phyloP scores from a whole-genome alignment of 176 grass and related monocot species.

The Tillandsia fasciculata region DNA sequence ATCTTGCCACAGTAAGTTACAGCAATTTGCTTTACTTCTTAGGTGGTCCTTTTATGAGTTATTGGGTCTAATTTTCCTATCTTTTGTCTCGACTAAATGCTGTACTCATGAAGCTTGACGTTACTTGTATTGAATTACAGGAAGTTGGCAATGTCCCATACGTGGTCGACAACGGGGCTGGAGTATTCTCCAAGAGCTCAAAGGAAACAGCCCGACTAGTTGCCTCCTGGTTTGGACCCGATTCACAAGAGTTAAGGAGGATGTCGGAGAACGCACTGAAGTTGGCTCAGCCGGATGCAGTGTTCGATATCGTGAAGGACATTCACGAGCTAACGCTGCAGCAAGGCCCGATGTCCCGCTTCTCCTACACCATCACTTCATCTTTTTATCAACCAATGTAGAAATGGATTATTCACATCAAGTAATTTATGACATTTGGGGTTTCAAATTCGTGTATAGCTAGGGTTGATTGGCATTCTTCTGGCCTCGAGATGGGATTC shows the following conservation, averaged over 20 bases:
- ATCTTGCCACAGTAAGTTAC: not conserved
- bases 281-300: conserved; percentile 79
- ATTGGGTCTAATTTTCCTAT: not conserved
- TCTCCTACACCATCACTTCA: conserved; percentile 61
- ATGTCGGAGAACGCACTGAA: conserved; percentile 93
- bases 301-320: conserved; percentile 89
- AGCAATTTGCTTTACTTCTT: not conserved
- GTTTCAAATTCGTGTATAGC: conserved; percentile 25
- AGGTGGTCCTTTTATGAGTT: not conserved
- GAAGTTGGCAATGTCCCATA: conserved; percentile 98
- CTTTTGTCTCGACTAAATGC: not conserved
- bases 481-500: conserved; percentile 12
- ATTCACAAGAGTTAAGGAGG: conserved; percentile 57
- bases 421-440: not conserved
- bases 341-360: conserved; percentile 62
- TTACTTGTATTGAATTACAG: conserved; percentile 21
- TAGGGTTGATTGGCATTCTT: conserved; percentile 17
- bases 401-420: conserved; percentile 10
- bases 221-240: conserved; percentile 62
- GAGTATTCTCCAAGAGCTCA: conserved; percentile 90
- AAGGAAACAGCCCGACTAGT: conserved; percentile 77
- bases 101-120: not conserved
- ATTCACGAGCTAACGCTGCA: conserved; percentile 64
- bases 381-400: conserved; percentile 43
- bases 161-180: conserved; percentile 91